Conservation (phyloP, 495 filamentous ascomycete species). For the Penicillium salamii region DNA sequence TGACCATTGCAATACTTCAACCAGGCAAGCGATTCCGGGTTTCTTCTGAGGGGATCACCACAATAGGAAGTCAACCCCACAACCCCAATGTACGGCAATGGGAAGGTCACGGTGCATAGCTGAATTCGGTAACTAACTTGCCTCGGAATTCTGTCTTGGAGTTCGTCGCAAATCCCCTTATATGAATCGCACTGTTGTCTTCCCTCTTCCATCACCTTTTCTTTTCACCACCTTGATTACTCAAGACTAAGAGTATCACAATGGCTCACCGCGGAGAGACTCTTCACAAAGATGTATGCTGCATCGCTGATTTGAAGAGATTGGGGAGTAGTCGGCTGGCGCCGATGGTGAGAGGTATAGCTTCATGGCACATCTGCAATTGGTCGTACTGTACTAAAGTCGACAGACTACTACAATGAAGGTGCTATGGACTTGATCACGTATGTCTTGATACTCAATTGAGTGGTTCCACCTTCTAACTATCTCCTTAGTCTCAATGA, state of each 20-base stretch:
- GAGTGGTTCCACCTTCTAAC: not conserved
- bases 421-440: slow-evolving; percentile 42
- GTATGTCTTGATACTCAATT: slow-evolving; percentile 6
- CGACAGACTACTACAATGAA: slow-evolving; percentile 49
- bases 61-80: slow-evolving; percentile 10
- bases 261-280: slow-evolving; percentile 35
- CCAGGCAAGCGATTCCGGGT: slow-evolving; percentile 15
- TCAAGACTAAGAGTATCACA: not conserved
- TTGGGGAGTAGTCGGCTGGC: slow-evolving; percentile 25
- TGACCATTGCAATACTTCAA: not conserved
- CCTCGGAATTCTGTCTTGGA: not conserved
- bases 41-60: not conserved
- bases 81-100: slow-evolving; percentile 4
- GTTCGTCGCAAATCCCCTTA: slow-evolving; percentile 2
- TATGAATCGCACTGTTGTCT: slow-evolving; percentile 8
- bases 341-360: slow-evolving; percentile 28
- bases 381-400: not conserved
- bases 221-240: not conserved
- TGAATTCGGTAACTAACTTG: not conserved
- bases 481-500: slow-evolving; percentile 38
- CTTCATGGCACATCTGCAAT: not conserved
- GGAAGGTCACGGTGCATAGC: slow-evolving; percentile 2
- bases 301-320: slow-evolving; percentile 33
- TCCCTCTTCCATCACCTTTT: not conserved
- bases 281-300: slow-evolving; percentile 31